Base-by-base conservation (phyloP, 1,284 basidiomycete species). In the Anthracocystis walkeri region DNA sequence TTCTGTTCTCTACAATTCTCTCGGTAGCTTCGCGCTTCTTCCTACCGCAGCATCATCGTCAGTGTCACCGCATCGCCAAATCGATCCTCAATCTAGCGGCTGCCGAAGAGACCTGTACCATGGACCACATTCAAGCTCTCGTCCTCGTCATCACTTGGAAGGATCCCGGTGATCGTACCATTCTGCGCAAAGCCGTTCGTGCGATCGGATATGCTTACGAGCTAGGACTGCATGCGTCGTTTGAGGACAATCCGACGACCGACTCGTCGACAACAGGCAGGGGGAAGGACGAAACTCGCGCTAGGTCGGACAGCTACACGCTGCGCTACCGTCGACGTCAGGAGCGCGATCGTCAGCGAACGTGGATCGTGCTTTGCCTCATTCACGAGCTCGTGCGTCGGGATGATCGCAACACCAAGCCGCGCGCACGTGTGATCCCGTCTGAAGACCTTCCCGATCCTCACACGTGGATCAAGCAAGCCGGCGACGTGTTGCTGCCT, bases 11-110 rank as follows among this genome's bases (percentile, higher is more conserved):
- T 7, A 90, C 90, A 35, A 88, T 94, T 63, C 87, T 94, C 80
- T 91, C 92, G 89, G 92, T 91, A 18, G 91, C 90, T 23, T 91
- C 91, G 87, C 93, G 94, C 85, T 94, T 94, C 81, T 94, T 92
- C 87, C 89, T 89, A 65, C 89, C 90, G 10, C 89, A 90, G 51
- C 84, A 90, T 38, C 93, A 91, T 85, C 89, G 89, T 73, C 86
- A 87, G 31, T 91, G 90, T 75, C 90, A 90, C 71, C 89, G 89
- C 72, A 87, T 92, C 27, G 91, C 90, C 23, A 89, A 92, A 68
- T 91, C 58, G 89, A 29, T 77, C 12, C 58, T 91, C 78, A 90
- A 90, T 8, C 87, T 91, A n/a, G 91, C 92, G 2, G 94, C 93
- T 79, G 88, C 89, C 14, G 91, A 93, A 70, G 88, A 88, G 25